These are phyloP conservation scores for Neoarthrinium moseri DNA, from an alignment of 2,329 filamentous ascomycete species.

Conservation along the genomic window DNA sequence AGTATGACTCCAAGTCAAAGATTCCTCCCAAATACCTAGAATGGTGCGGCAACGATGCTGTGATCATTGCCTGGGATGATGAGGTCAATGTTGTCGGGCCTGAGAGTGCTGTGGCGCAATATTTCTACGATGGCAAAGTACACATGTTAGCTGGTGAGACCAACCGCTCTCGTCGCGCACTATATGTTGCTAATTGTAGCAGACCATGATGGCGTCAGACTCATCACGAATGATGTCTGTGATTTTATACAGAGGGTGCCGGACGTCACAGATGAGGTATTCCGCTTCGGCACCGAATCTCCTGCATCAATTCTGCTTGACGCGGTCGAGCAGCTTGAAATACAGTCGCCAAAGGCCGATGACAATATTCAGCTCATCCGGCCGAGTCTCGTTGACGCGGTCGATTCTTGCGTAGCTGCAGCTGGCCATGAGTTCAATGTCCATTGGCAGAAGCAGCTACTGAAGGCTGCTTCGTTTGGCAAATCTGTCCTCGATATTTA, in stretches of 20 bases:
- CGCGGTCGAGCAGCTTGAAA: constrained; percentile 85
- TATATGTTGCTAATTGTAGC: constrained; percentile 15
- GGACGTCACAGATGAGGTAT: constrained; percentile 82
- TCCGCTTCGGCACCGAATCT: constrained; percentile 82
- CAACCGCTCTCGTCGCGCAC: neutral
- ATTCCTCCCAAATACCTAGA: constrained; percentile 84
- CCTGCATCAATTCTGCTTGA: constrained; percentile 91
- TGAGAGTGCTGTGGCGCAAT: constrained; percentile 70
- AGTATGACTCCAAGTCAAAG: constrained; percentile 85
- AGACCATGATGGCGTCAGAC: constrained; percentile 80
- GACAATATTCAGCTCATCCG: constrained; percentile 96
- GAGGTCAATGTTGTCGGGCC: constrained; percentile 93
- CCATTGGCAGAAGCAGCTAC: constrained; percentile 90
- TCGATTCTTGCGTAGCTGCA: constrained; percentile 90
- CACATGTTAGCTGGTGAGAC: constrained; percentile 78
- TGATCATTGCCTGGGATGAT: constrained; percentile 94
- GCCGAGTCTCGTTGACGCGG: constrained; percentile 82
- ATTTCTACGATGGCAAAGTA: constrained; percentile 88
- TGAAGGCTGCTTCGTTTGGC: constrained; percentile 96
- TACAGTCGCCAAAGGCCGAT: constrained; percentile 93
- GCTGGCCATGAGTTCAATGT: constrained; percentile 88
- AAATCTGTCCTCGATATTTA: constrained; percentile 97
- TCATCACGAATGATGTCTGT: constrained; percentile 91
- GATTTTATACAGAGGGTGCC: constrained; percentile 97
- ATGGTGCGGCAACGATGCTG: constrained; percentile 95